Percentiles rank a stretch among this genome's conserved stretches.
Conservation (phyloP, 352 stramenopile species). For the Pythium phragmiticola region DNA sequence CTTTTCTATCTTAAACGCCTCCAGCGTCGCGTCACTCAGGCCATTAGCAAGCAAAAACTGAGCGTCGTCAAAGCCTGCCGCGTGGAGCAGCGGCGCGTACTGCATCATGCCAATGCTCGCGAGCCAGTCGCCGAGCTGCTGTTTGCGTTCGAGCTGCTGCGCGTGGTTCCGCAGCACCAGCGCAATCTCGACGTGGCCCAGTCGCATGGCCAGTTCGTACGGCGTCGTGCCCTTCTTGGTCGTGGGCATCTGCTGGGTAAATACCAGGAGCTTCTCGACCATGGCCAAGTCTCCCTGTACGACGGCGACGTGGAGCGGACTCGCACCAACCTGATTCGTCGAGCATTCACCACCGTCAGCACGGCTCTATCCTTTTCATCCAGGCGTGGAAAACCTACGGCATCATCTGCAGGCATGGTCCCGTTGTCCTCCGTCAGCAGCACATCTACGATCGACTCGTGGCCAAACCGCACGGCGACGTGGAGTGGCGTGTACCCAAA, state of each 20-base stretch:
- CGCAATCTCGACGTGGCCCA: slow-evolving; percentile 36
- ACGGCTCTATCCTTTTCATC: no score
- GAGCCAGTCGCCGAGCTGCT: slow-evolving; percentile 61
- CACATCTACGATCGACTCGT: slow-evolving; percentile 47
- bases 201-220: slow-evolving; percentile 47
- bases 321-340: slow-evolving; percentile 41
- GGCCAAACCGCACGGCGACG: slow-evolving; percentile 62
- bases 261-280: slow-evolving; percentile 45
- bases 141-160: slow-evolving; percentile 21
- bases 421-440: slow-evolving; percentile 32
- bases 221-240: slow-evolving; percentile 61
- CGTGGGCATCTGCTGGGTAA: slow-evolving; percentile 31
- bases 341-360: not conserved
- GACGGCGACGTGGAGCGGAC: slow-evolving; percentile 63
- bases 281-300: slow-evolving; percentile 46
- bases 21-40: slow-evolving; percentile 48
- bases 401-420: slow-evolving; percentile 30
- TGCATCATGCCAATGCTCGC: slow-evolving; percentile 68
- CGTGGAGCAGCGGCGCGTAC: slow-evolving; percentile 47
- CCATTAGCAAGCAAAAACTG: slow-evolving; percentile 50
- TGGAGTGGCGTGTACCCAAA: slow-evolving; percentile 67
- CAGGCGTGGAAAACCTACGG: slow-evolving; percentile 3
- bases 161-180: slow-evolving; percentile 28
- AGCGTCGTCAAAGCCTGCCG: slow-evolving; percentile 66
- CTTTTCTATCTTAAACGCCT: slow-evolving; percentile 65